phyloP scores from a whole-genome alignment of 2,329 filamentous ascomycete genomes.

The Aureobasidium sp. region DNA sequence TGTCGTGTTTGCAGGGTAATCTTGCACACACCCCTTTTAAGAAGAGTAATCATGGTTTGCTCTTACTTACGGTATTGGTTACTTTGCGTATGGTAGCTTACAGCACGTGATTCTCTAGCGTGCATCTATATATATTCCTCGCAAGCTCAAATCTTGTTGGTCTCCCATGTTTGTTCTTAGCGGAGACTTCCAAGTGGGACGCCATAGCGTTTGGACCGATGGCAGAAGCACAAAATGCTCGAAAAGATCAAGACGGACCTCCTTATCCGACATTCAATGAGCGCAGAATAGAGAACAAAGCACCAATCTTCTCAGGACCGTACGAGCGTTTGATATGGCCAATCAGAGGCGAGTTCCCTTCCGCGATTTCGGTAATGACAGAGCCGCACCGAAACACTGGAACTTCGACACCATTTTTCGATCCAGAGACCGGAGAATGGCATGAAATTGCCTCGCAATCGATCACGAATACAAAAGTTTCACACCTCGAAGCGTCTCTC shows the following conservation, averaged over 20 bases:
- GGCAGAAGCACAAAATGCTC: not conserved
- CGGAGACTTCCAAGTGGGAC: too few species aligned
- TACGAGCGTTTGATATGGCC: slow-evolving; percentile 2
- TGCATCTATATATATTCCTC: not conserved
- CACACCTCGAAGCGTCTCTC: not conserved
- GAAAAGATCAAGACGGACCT: not conserved
- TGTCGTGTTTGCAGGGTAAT: too few species aligned
- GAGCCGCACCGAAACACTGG: not conserved
- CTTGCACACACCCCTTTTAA: too few species aligned
- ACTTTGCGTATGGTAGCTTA: too few species aligned
- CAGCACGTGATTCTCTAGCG: too few species aligned
- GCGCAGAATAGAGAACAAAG: not conserved
- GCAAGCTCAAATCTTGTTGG: not conserved
- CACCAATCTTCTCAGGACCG: not conserved
- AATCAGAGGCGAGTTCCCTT: not conserved
- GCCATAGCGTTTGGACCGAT: not conserved
- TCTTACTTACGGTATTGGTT: too few species aligned
- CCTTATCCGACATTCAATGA: not conserved
- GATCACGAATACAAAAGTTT: not conserved
- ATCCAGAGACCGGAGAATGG: not conserved
- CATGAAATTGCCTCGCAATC: slow-evolving; percentile 1
- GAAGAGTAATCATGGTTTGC: too few species aligned
- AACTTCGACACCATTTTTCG: not conserved
- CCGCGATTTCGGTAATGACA: not conserved
- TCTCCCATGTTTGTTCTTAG: not conserved